phyloP scores from a whole-genome alignment of 306 rosid species.

The Fragaria ananassa region DNA sequence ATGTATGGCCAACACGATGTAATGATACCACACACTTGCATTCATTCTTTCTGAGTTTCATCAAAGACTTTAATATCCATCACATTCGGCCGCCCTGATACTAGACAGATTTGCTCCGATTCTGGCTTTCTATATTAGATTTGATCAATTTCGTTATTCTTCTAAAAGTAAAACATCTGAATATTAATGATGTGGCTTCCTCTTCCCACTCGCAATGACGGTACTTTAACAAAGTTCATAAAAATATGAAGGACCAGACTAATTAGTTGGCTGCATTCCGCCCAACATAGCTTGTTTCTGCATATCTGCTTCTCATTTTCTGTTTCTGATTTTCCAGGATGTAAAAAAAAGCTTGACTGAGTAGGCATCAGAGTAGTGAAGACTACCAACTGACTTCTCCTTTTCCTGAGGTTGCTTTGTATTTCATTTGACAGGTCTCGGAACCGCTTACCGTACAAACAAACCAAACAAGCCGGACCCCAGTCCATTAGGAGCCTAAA shows the following conservation, averaged over 20 bases:
- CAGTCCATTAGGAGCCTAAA: too few species aligned
- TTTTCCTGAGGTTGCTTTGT: too few species aligned
- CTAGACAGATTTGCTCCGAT: neutral
- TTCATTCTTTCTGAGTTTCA: neutral
- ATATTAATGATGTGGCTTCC: neutral
- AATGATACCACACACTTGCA: conserved; percentile 10
- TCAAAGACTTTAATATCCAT: neutral
- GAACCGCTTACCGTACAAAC: too few species aligned
- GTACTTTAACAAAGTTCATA: neutral
- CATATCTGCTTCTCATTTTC: too few species aligned
- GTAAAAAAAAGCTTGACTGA: too few species aligned
- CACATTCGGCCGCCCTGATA: conserved; percentile 3
- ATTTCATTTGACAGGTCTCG: too few species aligned
- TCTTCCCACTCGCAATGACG: neutral
- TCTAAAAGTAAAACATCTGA: neutral
- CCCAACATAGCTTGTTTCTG: neutral
- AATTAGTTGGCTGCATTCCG: neutral
- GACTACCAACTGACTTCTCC: too few species aligned
- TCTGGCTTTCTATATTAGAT: neutral
- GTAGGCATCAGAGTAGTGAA: too few species aligned
- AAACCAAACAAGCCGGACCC: too few species aligned
- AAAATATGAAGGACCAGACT: neutral
- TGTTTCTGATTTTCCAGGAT: neutral
- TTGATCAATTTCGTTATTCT: neutral
- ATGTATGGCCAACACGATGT: conserved; percentile 23